These are phyloP conservation scores for Sisymbrium irio DNA, from an alignment of 345 rosid species.

Conservation along the genomic window DNA sequence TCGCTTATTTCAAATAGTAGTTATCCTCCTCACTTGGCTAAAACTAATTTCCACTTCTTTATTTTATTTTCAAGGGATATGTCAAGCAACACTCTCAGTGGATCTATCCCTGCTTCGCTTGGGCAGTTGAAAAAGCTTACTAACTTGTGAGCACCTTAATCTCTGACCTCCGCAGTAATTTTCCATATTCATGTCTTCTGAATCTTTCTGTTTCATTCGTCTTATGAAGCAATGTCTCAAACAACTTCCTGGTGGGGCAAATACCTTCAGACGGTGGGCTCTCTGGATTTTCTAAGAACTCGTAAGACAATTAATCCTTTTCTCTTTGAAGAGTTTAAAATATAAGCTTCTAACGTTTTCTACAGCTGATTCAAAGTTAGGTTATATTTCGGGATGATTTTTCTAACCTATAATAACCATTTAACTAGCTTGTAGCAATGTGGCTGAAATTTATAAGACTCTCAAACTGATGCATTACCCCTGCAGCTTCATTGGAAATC, in stretches of 20 bases:
- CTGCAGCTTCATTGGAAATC: slow-evolving; percentile 78
- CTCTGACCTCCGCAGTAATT: slow-evolving; percentile 6
- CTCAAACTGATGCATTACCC: slow-evolving; percentile 15
- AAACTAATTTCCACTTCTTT: neutral
- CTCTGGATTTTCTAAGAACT: slow-evolving; percentile 52
- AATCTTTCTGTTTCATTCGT: slow-evolving; percentile 12
- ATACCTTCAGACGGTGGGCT: slow-evolving; percentile 79
- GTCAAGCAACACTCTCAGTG: slow-evolving; percentile 77
- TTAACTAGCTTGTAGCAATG: neutral
- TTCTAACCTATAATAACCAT: neutral
- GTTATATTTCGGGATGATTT: neutral
- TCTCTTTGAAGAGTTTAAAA: neutral
- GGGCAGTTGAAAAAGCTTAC: slow-evolving; percentile 61
- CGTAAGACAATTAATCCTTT: slow-evolving; percentile 52
- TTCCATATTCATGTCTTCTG: neutral
- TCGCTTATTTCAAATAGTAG: neutral
- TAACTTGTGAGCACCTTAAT: slow-evolving; percentile 28
- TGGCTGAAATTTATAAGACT: neutral
- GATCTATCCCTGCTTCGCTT: slow-evolving; percentile 69
- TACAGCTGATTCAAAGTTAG: neutral
- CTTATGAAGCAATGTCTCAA: slow-evolving; percentile 73
- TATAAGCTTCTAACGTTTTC: neutral
- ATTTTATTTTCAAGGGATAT: slow-evolving; percentile 52
- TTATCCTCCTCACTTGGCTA: neutral
- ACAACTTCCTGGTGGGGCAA: slow-evolving; percentile 75